Evolutionary conservation across 192 early-diverging fungal species (phyloP), one percentile per base, ranked within the genome.

Genomic region (Jimgerdemannia flammicorona): DNA sequence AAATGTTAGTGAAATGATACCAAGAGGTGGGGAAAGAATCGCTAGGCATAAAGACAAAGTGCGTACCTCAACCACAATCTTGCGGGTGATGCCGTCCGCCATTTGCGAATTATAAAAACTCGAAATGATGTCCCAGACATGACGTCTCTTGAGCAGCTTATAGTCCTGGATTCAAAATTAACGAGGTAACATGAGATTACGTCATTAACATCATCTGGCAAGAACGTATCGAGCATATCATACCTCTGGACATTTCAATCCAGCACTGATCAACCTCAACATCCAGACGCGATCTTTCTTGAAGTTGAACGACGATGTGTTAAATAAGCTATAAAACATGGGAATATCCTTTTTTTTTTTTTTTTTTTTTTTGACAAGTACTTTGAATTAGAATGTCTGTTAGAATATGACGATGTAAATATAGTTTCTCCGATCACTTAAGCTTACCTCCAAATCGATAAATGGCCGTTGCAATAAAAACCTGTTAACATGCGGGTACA

Each of bases 241-340:
- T 77, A 89, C 89, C 75, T 77, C 80, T 39, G 78, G 43, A 18
- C 75, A 80, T 74, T 89, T 85, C 67, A 94, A 66, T 20, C 93
- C 92, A 7, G 81, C 74, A 19, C 84, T 83, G 18, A 95, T 79
- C 3, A 95, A 76, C 42, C 88, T 76, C 4, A 95, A 79, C 65
- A 96, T 86, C 93, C 93, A 96, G 3, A 85, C 80, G 77, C 92
- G 81, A 71, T 96, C 95, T 70, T 87, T 87, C 66, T 90, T 86
- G 76, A 83, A 86, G 39, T 87, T 83, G 0, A 84, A 81, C 3
- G 90, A 85, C 0, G 88, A 81, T 9, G 94, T 91, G 75, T 91
- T 89, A 74, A 96, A 93, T 72, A 96, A 74, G 43, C 79, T 85
- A 67, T 94, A 92, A 77, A 95, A 95, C 87, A 96, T 88, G 4